phyloP scores from a whole-genome alignment of 148 eudicot genomes.

The Diospyros lotus region DNA sequence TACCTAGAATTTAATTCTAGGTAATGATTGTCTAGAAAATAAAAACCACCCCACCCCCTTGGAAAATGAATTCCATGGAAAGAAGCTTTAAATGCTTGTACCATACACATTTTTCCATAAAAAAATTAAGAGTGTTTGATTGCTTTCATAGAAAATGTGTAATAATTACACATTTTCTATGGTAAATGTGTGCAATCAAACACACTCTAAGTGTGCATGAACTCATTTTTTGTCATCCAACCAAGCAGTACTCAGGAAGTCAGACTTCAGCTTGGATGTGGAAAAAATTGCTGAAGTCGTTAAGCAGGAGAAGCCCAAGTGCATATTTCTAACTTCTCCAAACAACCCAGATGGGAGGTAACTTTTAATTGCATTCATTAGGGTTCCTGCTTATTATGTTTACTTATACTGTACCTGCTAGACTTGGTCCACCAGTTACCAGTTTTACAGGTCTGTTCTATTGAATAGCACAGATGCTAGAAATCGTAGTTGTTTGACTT shows the following conservation, averaged over 20 bases:
- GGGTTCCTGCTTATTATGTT: neutral
- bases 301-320: slow-evolving; percentile 78
- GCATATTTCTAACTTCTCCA: slow-evolving; percentile 94
- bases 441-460: neutral
- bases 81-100: no score
- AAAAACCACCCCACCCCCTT: no score
- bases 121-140: no score
- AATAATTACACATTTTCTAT: no score
- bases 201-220: slow-evolving; percentile 7
- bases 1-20: no score
- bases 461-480: neutral
- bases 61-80: no score
- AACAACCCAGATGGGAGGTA: slow-evolving; percentile 99
- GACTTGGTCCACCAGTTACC: neutral
- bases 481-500: neutral
- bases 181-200: no score
- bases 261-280: slow-evolving; percentile 87
- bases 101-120: no score
- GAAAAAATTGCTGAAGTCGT: slow-evolving; percentile 56
- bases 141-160: no score
- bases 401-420: neutral
- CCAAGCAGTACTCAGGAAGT: slow-evolving; percentile 67
- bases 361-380: slow-evolving; percentile 5
- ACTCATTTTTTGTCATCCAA: neutral
- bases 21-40: no score